phyloP scores from a whole-genome alignment of 140 eudicot genomes.

The Bidens hawaiensis region DNA sequence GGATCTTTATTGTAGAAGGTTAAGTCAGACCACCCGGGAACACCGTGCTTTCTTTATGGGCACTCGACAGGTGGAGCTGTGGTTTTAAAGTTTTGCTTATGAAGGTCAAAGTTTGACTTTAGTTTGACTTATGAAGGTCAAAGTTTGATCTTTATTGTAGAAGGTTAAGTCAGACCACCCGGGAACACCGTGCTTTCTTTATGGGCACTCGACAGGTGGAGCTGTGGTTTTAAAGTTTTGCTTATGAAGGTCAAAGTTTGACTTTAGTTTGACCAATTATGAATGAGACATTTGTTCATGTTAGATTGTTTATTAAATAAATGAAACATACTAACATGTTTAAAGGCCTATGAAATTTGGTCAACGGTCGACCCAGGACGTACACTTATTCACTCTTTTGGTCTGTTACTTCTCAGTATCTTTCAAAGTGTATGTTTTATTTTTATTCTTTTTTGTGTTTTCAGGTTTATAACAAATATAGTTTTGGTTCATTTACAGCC shows the following conservation, averaged over 20 bases:
- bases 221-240: constrained; percentile 56
- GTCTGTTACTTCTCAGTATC: not conserved
- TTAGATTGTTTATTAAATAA: too few species aligned
- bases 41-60: constrained; percentile 92
- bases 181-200: constrained; percentile 86
- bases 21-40: constrained; percentile 74
- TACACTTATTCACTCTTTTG: not conserved
- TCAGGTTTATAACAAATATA: constrained; percentile 82
- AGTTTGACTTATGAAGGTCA: too few species aligned
- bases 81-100: constrained; percentile 50
- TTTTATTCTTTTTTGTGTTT: constrained; percentile 10
- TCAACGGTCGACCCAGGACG: not conserved
- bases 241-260: not conserved
- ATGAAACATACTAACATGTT: too few species aligned
- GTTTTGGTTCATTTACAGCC: too few species aligned
- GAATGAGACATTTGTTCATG: too few species aligned
- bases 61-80: constrained; percentile 99
- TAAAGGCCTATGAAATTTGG: too few species aligned
- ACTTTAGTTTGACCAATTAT: constrained; percentile 18
- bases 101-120: too few species aligned
- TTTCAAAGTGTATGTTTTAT: not conserved
- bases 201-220: constrained; percentile 98
- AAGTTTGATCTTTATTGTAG: constrained; percentile 74
- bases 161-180: constrained; percentile 81
- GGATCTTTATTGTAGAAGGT: constrained; percentile 81